Conservation (phyloP, 129 eudicot species). For the Centrapalus pauciflorus region DNA sequence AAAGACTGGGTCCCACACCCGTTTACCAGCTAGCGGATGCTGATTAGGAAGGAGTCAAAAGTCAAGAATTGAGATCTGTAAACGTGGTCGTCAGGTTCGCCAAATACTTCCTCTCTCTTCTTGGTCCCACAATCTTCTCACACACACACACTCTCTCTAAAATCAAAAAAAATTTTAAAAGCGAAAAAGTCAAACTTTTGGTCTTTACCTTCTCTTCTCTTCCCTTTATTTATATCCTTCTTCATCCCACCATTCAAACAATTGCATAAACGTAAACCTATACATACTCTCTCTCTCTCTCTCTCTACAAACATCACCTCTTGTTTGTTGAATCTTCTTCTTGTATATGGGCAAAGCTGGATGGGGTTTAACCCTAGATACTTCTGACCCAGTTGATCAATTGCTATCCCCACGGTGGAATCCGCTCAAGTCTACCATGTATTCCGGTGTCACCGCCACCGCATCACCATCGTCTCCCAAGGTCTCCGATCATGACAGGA, state of each 20-base stretch:
- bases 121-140: constrained; percentile 10
- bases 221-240: constrained; percentile 12
- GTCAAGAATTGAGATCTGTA: constrained; percentile 40
- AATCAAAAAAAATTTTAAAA: constrained; percentile 13
- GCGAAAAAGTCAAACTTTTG: constrained; percentile 35
- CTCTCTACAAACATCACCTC: not conserved
- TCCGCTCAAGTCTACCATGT: constrained; percentile 23
- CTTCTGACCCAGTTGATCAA: constrained; percentile 27
- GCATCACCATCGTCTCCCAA: constrained; percentile 12
- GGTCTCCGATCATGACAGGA: constrained; percentile 1
- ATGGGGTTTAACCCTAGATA: constrained; percentile 28
- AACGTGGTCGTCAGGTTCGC: constrained; percentile 39
- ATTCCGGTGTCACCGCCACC: constrained; percentile 2
- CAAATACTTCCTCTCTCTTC: constrained; percentile 31
- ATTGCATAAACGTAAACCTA: constrained; percentile 24
- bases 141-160: constrained; percentile 10
- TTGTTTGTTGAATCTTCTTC: not conserved
- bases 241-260: constrained; percentile 25
- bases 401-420: constrained; percentile 15
- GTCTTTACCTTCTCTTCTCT: constrained; percentile 20
- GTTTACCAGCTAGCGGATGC: constrained; percentile 40
- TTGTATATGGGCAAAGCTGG: constrained; percentile 32
- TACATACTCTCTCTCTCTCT: not conserved
- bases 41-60: constrained; percentile 36
- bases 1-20: constrained; percentile 16